A percentile compares a stretch with the other conserved stretches of the same genome.
phyloP scores from a whole-genome alignment of 176 grass and related monocot genomes.

The Stipa capillata region DNA sequence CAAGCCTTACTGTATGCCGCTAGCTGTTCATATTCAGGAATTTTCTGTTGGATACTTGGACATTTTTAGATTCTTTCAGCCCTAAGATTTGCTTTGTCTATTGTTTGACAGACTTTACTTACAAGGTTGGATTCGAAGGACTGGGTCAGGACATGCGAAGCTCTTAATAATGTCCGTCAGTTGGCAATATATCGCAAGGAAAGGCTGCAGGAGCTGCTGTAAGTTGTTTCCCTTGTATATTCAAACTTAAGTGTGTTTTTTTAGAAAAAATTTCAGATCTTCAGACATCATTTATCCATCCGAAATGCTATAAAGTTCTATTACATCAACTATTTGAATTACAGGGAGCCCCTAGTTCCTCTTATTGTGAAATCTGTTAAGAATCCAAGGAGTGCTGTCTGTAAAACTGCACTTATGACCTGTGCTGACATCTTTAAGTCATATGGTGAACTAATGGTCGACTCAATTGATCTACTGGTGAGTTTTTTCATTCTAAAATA shows the following conservation, averaged over 20 bases:
- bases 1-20: slow-evolving; percentile 38
- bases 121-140: slow-evolving; percentile 89
- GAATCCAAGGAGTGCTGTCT: slow-evolving; percentile 96
- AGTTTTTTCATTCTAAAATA: slow-evolving; percentile 9
- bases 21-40: not conserved
- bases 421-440: slow-evolving; percentile 86
- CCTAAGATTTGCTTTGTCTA: slow-evolving; percentile 5
- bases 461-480: slow-evolving; percentile 81
- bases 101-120: slow-evolving; percentile 51
- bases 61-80: not conserved
- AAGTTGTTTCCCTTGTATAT: slow-evolving; percentile 27
- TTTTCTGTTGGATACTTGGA: not conserved
- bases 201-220: slow-evolving; percentile 73
- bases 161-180: slow-evolving; percentile 91
- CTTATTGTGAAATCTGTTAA: slow-evolving; percentile 91
- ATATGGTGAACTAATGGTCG: slow-evolving; percentile 65
- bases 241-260: not conserved
- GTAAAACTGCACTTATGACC: slow-evolving; percentile 94
- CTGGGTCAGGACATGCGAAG: slow-evolving; percentile 87
- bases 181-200: slow-evolving; percentile 80
- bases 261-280: no score
- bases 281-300: not conserved
- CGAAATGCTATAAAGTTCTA: not conserved
- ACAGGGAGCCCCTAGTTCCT: slow-evolving; percentile 61
- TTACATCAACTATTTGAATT: slow-evolving; percentile 3